Percentiles rank a stretch among this genome's conserved stretches.
These are phyloP conservation scores for Colletotrichum sp. DNA, from an alignment of 2,329 filamentous ascomycete species.

Conservation along the genomic window DNA sequence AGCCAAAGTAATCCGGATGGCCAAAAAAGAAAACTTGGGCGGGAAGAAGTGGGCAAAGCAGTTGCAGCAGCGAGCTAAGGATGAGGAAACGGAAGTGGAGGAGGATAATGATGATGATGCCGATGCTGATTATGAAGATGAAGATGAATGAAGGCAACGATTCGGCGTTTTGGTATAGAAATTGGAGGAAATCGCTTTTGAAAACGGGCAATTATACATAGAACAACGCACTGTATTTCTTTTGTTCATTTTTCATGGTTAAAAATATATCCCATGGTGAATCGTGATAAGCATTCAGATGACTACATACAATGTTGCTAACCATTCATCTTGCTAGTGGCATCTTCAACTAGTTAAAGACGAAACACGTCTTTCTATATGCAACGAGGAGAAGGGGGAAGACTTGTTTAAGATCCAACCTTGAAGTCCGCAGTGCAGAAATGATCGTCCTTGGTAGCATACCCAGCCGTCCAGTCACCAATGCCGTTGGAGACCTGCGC, in stretches of 20 bases:
- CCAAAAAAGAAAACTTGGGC: neutral
- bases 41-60: neutral
- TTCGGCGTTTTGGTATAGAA: neutral
- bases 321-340: accelerated
- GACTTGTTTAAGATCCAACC: neutral
- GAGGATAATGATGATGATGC: neutral
- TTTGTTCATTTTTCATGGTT: too few relatives aligned
- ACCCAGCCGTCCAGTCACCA: neutral
- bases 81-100: neutral
- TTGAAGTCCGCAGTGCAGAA: neutral
- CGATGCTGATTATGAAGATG: neutral
- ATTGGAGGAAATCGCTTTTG: accelerated
- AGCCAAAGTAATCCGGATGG: neutral
- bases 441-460: neutral
- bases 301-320: neutral
- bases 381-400: neutral
- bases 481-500: neutral
- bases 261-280: neutral
- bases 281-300: neutral
- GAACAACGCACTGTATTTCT: neutral
- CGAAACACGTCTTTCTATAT: neutral
- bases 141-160: neutral
- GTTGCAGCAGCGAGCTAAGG: neutral
- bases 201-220: neutral
- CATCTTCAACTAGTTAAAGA: neutral